These are phyloP conservation scores for Setaria viridis DNA, from an alignment of 202 grass and related monocot species.

Conservation along the genomic window DNA sequence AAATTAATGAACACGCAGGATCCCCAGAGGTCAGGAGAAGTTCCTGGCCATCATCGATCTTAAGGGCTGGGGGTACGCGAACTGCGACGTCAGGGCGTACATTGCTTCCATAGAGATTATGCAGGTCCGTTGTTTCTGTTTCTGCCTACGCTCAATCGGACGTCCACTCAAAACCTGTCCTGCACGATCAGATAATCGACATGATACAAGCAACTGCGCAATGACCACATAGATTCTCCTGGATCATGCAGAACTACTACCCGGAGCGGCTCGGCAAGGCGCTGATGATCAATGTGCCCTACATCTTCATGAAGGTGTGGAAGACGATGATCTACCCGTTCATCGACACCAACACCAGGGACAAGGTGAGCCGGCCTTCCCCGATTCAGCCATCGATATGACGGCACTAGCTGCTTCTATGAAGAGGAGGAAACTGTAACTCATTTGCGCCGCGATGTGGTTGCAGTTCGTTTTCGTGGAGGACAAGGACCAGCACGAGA, in stretches of 20 bases:
- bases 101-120: constrained; percentile 76
- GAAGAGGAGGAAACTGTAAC: background rate
- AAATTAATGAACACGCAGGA: constrained; percentile 45
- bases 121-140: constrained; percentile 48
- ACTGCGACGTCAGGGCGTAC: constrained; percentile 69
- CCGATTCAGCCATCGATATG: background rate
- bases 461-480: constrained; percentile 80
- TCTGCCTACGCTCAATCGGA: background rate
- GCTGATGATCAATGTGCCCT: constrained; percentile 73
- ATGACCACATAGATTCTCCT: background rate
- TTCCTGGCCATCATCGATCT: constrained; percentile 77
- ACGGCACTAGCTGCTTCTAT: background rate
- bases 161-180: background rate
- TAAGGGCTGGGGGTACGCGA: constrained; percentile 79
- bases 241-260: constrained; percentile 61
- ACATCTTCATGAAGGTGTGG: constrained; percentile 90
- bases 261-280: constrained; percentile 87
- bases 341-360: constrained; percentile 72
- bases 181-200: no score
- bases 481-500: constrained; percentile 61
- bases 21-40: constrained; percentile 79
- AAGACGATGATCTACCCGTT: constrained; percentile 75
- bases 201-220: background rate
- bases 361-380: constrained; percentile 56
- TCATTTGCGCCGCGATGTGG: background rate